A percentile compares a stretch with the other conserved stretches of the same genome.
phyloP scores from a whole-genome alignment of 202 grass and related monocot genomes.

The Bolboschoenoplectus hybrid region DNA sequence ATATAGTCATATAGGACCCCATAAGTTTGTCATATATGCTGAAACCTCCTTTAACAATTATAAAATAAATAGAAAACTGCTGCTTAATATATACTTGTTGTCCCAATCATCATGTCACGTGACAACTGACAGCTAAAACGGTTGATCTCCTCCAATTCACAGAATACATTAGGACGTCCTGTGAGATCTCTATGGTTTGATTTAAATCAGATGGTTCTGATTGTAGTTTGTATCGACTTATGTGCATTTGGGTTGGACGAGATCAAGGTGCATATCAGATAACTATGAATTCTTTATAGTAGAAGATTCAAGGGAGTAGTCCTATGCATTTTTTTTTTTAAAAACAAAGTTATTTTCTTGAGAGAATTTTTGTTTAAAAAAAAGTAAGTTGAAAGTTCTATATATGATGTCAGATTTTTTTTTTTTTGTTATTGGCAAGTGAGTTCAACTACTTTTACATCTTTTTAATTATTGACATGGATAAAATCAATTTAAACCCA shows the following conservation, averaged over 20 bases:
- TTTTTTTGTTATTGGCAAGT: too few species aligned
- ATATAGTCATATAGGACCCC: not conserved
- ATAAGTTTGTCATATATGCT: slow-evolving; percentile 2
- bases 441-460: too few species aligned
- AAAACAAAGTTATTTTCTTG: too few species aligned
- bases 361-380: too few species aligned
- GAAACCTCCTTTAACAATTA: not conserved
- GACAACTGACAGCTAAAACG: not conserved
- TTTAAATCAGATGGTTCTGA: not conserved
- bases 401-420: too few species aligned
- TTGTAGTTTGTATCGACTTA: not conserved
- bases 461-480: too few species aligned
- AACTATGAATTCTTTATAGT: not conserved
- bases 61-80: not conserved
- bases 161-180: not conserved
- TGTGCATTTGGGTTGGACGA: not conserved
- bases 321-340: too few species aligned
- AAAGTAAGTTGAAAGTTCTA: too few species aligned
- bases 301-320: too few species aligned
- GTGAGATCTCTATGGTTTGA: not conserved
- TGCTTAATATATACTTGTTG: not conserved
- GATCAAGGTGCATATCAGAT: not conserved
- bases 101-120: slow-evolving; percentile 10
- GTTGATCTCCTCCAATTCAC: not conserved
- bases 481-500: too few species aligned